Evolutionary conservation across 2,329 filamentous ascomycete genomes (phyloP).

Genomic region (Trichocomaceae sp.): DNA sequence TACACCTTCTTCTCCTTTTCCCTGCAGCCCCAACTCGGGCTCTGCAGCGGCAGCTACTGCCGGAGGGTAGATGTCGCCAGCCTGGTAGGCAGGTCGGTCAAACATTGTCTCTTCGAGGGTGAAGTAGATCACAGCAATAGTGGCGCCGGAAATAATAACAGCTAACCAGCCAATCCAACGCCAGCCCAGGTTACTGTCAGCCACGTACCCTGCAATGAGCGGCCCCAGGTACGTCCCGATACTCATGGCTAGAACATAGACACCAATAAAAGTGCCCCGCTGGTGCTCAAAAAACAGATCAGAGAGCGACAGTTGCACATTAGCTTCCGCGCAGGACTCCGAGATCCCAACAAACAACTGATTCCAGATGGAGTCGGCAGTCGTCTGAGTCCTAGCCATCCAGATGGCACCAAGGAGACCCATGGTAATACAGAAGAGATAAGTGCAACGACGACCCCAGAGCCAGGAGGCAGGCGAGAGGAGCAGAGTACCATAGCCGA

Average conservation of each 20-base stretch:
- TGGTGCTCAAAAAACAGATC: constrained; percentile 55
- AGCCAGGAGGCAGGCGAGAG: constrained; percentile 49
- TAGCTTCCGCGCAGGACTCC: constrained; percentile 51
- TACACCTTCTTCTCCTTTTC: neutral
- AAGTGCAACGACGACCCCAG: constrained; percentile 51
- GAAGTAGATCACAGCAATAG: constrained; percentile 46
- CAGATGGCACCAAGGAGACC: constrained; percentile 49
- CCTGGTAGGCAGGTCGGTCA: constrained; percentile 16
- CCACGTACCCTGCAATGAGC: constrained; percentile 47
- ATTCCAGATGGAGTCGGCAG: constrained; percentile 47
- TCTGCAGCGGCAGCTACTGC: constrained; percentile 7
- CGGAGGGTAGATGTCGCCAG: constrained; percentile 8
- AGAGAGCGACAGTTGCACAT: constrained; percentile 51
- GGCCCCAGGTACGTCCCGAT: constrained; percentile 53
- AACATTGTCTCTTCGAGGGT: constrained; percentile 47
- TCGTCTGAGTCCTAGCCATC: constrained; percentile 44
- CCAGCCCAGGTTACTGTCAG: constrained; percentile 44
- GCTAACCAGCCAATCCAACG: constrained; percentile 51
- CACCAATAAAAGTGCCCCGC: constrained; percentile 47
- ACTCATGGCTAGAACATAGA: constrained; percentile 52
- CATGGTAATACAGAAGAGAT: constrained; percentile 47
- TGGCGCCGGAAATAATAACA: constrained; percentile 44
- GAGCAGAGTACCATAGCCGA: constrained; percentile 51
- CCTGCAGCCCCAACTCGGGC: constrained; percentile 4
- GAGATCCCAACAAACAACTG: constrained; percentile 54